A percentile compares a stretch with the other conserved stretches of the same genome.
These are phyloP conservation scores for Agaricus bisporus DNA, from an alignment of 768 basidiomycete genomes.

Conservation along the genomic window DNA sequence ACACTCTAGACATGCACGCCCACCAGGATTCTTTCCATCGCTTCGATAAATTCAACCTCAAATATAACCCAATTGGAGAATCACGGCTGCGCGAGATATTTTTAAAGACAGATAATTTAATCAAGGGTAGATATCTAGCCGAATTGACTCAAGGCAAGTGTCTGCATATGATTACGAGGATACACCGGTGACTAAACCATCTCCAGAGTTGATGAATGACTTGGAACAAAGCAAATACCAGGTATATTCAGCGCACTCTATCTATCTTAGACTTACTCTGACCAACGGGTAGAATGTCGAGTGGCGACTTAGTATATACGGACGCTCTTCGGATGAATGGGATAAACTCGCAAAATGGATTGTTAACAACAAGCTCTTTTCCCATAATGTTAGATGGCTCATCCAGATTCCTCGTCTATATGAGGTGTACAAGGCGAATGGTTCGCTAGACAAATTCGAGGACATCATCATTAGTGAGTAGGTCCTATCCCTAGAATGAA, in stretches of 20 bases:
- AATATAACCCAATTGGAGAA: slow-evolving; percentile 97
- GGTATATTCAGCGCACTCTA: slow-evolving; percentile 31
- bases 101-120: slow-evolving; percentile 94
- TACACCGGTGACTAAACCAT: not conserved
- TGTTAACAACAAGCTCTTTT: slow-evolving; percentile 85
- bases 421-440: slow-evolving; percentile 89
- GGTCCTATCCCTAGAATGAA: not conserved
- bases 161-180: not conserved
- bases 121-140: slow-evolving; percentile 88
- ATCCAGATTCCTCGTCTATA: slow-evolving; percentile 94
- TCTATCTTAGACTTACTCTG: not conserved
- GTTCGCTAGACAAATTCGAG: slow-evolving; percentile 79
- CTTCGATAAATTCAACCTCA: slow-evolving; percentile 96
- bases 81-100: slow-evolving; percentile 94
- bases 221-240: slow-evolving; percentile 98
- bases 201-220: slow-evolving; percentile 91
- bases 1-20: slow-evolving; percentile 99
- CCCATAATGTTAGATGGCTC: slow-evolving; percentile 97
- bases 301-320: slow-evolving; percentile 97
- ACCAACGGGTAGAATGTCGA: slow-evolving; percentile 68
- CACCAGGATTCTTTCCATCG: slow-evolving; percentile 98
- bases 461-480: slow-evolving; percentile 84
- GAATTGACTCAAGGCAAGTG: slow-evolving; percentile 81
- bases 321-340: slow-evolving; percentile 81
- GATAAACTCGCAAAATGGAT: slow-evolving; percentile 99